Evolutionary conservation across 352 stramenopile genomes (phyloP).

Genomic region (Aphanomyces astaci): DNA sequence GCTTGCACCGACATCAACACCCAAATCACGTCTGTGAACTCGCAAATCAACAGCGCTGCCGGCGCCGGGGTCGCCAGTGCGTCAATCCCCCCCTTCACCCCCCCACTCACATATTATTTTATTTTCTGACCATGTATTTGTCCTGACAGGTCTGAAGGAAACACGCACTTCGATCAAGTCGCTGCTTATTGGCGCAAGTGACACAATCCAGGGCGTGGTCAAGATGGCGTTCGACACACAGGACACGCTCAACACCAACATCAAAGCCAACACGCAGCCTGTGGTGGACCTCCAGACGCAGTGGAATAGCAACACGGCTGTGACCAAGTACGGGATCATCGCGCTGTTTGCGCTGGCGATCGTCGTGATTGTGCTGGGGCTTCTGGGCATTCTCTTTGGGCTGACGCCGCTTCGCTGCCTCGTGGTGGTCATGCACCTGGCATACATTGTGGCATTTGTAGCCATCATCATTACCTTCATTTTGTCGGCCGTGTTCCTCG

Average conservation of each 20-base stretch:
- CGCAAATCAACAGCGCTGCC: conserved; percentile 37
- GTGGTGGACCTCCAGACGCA: conserved; percentile 32
- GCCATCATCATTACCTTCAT: conserved; percentile 56
- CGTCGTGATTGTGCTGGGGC: conserved; percentile 41
- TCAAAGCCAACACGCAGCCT: conserved; percentile 30
- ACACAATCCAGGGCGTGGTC: conserved; percentile 32
- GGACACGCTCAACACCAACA: conserved; percentile 26
- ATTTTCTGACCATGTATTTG: background rate
- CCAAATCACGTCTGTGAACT: conserved; percentile 25
- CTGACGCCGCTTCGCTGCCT: conserved; percentile 51
- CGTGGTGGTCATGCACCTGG: conserved; percentile 64
- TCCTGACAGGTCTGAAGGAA: conserved; percentile 25
- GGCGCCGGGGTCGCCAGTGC: conserved; percentile 26
- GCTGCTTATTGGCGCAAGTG: conserved; percentile 34
- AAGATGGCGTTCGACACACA: conserved; percentile 31
- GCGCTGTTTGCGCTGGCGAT: conserved; percentile 48
- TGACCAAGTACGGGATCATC: conserved; percentile 38
- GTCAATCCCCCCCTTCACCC: no score
- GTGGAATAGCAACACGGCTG: conserved; percentile 39
- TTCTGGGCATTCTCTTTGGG: conserved; percentile 59
- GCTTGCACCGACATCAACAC: conserved; percentile 38
- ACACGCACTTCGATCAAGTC: conserved; percentile 33
- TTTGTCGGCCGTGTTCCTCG: conserved; percentile 45
- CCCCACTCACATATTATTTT: no score
- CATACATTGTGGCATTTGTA: conserved; percentile 62